phyloP scores from a whole-genome alignment of 2,329 filamentous ascomycete genomes.

The Nemania sp. region DNA sequence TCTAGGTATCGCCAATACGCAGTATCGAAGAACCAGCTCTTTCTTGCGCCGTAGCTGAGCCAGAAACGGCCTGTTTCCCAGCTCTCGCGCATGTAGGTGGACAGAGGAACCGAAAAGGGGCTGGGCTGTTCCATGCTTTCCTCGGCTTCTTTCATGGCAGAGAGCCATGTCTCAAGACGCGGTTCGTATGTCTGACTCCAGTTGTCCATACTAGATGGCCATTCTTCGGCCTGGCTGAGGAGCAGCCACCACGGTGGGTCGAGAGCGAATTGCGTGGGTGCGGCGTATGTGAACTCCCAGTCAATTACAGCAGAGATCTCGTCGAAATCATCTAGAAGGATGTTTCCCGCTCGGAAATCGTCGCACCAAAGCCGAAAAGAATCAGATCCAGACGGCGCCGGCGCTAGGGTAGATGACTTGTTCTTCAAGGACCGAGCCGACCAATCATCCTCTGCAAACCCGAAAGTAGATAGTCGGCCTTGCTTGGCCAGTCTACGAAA shows the following conservation, averaged over 20 bases:
- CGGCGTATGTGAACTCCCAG: conserved; percentile 33
- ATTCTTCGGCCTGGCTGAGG: conserved; percentile 39
- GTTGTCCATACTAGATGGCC: conserved; percentile 33
- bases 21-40: too few relatives aligned
- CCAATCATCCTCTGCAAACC: background rate
- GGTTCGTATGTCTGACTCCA: conserved; percentile 40
- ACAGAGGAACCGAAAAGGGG: too few relatives aligned
- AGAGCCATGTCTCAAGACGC: conserved; percentile 40
- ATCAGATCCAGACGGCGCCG: too few relatives aligned
- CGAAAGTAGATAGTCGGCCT: background rate
- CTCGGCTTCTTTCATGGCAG: conserved; percentile 37
- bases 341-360: background rate
- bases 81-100: too few relatives aligned
- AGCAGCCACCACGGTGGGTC: conserved; percentile 46
- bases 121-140: conserved; percentile 34
- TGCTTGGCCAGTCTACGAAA: conserved; percentile 36
- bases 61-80: too few relatives aligned
- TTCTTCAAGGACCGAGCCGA: too few relatives aligned
- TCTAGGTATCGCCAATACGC: too few relatives aligned
- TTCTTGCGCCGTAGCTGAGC: too few relatives aligned
- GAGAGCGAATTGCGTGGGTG: conserved; percentile 39
- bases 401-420: too few relatives aligned
- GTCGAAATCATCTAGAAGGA: conserved; percentile 1
- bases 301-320: background rate
- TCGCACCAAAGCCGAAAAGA: background rate